Conservation (phyloP, 345 rosid species). For the Eucalyptus camaldulensis region DNA sequence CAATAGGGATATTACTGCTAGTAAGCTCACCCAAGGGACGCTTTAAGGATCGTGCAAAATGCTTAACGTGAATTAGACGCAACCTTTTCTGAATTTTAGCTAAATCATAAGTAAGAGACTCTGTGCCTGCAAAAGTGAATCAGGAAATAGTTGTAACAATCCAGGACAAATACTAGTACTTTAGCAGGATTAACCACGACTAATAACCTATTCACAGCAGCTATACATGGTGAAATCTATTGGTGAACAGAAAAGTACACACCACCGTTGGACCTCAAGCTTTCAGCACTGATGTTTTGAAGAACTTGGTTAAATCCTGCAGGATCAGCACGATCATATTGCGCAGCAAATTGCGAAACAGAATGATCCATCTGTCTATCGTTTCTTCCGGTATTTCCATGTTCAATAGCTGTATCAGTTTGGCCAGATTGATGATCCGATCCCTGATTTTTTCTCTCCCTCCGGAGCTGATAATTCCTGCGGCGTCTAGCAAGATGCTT, state of each 20-base stretch:
- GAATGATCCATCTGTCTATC: not conserved
- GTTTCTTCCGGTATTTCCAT: constrained; percentile 1
- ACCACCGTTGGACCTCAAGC: constrained; percentile 36
- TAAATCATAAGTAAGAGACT: constrained; percentile 32
- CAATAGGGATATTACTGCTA: constrained; percentile 3
- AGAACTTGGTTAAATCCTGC: constrained; percentile 4
- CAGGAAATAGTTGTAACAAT: not conserved
- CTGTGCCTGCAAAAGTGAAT: constrained; percentile 33
- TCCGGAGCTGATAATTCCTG: constrained; percentile 63
- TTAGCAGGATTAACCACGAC: not conserved
- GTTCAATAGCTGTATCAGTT: not conserved
- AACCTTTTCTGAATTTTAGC: constrained; percentile 37
- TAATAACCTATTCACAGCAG: not conserved
- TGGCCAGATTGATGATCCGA: constrained; percentile 20
- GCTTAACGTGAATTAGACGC: constrained; percentile 61
- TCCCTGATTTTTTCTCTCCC: constrained; percentile 41
- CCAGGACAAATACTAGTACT: not conserved
- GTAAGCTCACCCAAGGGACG: constrained; percentile 9
- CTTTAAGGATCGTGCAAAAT: constrained; percentile 58
- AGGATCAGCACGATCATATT: not conserved
- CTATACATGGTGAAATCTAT: not conserved
- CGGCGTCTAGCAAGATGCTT: constrained; percentile 90
- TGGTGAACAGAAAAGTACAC: not conserved
- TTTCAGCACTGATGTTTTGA: constrained; percentile 1
- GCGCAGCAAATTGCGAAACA: constrained; percentile 12